Base-by-base conservation (phyloP, 2,329 filamentous ascomycete genomes). In the Colletotrichum karsti region DNA sequence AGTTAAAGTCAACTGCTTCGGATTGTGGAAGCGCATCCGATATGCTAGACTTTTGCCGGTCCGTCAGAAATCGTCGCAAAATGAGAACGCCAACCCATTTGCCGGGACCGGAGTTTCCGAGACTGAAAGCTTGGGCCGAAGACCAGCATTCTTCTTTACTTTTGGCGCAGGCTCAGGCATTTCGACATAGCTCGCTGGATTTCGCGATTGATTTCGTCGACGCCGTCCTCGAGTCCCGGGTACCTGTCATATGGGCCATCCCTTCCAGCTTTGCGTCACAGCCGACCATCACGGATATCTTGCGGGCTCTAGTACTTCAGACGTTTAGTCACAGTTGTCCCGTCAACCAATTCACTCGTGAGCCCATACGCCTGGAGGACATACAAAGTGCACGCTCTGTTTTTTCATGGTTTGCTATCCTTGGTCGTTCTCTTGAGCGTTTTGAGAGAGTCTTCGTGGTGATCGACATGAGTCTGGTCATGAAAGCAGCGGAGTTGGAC, bases 261-360 rank as follows among this genome's bases (percentile, higher is more conserved):
- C 44, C 55, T 1, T 50, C 41, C 1, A 35, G 30, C 30, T 35
- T 35, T n/a, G n/a, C n/a, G n/a, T n/a, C n/a, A n/a, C n/a, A n/a
- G n/a, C n/a, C n/a, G n/a, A 18, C 7, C 0, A n/a, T 24, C 2
- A 1, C 4, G 0, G 20, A 20, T 0, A 13, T 63, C 0, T 12
- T 63, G 0, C 15, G n/a, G 7, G 57, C 53, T 0, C 20, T 63
- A 1, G 50, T 63, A 8, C 48, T 41, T 7, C 60, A 57, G 7
- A 15, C 28, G 1, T 6, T 63, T 7, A n/a, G n/a, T n/a, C n/a
- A n/a, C n/a, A n/a, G n/a, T n/a, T n/a, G n/a, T n/a, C 13, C 15
- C 0, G 4, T 24, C 15, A 50, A 55, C 13, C 2, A 57, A 48
- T 12, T 51, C 39, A n/a, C n/a, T n/a, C n/a, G n/a, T n/a, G n/a